Base-by-base conservation (phyloP, 192 early-diverging fungal species). In the Entomortierella lignicola region DNA sequence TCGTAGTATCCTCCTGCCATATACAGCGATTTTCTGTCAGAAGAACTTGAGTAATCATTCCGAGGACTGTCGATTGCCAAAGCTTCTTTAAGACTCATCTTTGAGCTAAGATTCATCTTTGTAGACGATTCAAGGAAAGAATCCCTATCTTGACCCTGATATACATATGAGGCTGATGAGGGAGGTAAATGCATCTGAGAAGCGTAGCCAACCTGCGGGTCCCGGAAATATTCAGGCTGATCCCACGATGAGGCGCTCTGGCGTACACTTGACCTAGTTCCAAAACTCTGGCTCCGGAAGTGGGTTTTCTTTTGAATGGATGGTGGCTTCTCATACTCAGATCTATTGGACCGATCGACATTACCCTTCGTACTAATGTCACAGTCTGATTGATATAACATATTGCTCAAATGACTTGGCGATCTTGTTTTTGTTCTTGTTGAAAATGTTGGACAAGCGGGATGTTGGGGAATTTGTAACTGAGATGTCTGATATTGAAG, bases 331-430 rank as follows among this genome's bases (percentile, higher is more conserved):
- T 59, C 18, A 23, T 42, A 1, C 39, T 30, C 57, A 15, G 34
- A 20, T 5, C 5, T 5, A 2, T 17, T 58, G 18, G 50, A 13
- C 13, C 13, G 39, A 42, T 10, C 13, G 6, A 13, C 39, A 47
- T 47, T 15, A 15, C 17, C 20, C 4, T 20, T 31, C 51, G 17
- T 3, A 15, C n/a, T 2, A 21, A 31, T 10, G 18, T 23, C 30
- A 20, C 7, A 30, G 23, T 12, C 30, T 44, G 60, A 32, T 26
- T 43, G 48, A 4, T 23, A 43, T 44, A 79, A 10, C 61, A 79
- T 60, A 32, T 66, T 64, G 31, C 63, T 79, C 66, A 79, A 39
- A 23, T 70, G 66, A 17, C 75, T 79, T 4, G 75, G 75, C 0
- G 51, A 37, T 15, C 57, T 50, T n/a, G 50, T 53, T 7, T 54